These are phyloP conservation scores for Raffaelea ambrosiae DNA, from an alignment of 2,329 filamentous ascomycete genomes.

Conservation along the genomic window DNA sequence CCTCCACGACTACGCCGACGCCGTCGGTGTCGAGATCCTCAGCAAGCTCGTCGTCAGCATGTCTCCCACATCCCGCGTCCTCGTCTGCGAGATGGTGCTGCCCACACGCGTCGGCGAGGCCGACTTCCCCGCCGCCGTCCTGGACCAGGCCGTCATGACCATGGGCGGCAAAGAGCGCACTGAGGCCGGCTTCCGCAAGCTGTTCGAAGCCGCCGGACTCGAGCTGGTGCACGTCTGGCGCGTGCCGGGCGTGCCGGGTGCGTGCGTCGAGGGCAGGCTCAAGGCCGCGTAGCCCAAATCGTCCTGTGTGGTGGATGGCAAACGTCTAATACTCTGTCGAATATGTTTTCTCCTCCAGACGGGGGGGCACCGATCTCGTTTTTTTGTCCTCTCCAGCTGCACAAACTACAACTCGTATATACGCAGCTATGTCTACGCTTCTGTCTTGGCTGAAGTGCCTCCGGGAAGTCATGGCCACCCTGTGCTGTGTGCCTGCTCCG, in stretches of 20 bases:
- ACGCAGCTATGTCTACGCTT: too few relatives aligned
- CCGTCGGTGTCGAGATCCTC: conserved; percentile 19
- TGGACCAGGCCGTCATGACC: conserved; percentile 24
- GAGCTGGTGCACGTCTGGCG: conserved; percentile 18
- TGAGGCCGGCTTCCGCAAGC: conserved; percentile 17
- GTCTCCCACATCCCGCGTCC: conserved; percentile 22
- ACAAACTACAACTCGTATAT: too few relatives aligned
- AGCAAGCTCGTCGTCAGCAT: conserved; percentile 17
- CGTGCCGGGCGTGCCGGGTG: conserved; percentile 11
- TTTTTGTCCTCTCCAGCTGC: too few relatives aligned
- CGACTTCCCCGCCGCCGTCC: conserved; percentile 20
- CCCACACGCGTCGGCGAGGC: conserved; percentile 19
- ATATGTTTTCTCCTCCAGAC: too few relatives aligned
- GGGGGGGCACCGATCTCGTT: too few relatives aligned
- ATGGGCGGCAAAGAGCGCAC: conserved; percentile 26
- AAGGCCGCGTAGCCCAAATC: conserved; percentile 6
- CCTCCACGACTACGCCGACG: conserved; percentile 23
- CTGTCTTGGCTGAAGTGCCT: too few relatives aligned
- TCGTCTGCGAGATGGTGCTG: conserved; percentile 25
- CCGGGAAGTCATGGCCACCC: too few relatives aligned
- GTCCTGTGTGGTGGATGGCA: not conserved
- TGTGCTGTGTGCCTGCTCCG: too few relatives aligned
- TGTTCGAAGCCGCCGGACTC: conserved; percentile 21
- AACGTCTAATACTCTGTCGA: too few relatives aligned
- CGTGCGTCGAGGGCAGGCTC: conserved; percentile 13